phyloP scores from a whole-genome alignment of 768 basidiomycete genomes.

The Russula sp. region DNA sequence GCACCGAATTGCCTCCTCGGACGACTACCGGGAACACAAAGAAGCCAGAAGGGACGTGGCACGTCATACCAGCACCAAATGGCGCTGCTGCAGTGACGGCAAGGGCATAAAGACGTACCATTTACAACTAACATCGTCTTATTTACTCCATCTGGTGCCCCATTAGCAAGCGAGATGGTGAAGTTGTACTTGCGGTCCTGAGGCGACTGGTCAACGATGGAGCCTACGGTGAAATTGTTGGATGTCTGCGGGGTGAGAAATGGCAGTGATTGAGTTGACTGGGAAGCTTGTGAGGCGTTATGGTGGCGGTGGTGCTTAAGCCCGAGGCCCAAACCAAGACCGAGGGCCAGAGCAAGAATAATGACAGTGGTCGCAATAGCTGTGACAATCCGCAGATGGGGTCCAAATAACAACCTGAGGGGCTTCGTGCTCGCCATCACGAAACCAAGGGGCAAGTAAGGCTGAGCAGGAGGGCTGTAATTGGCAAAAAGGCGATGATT shows the following conservation, averaged over 20 bases:
- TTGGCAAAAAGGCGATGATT: not conserved
- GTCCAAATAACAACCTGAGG: not conserved
- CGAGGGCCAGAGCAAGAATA: slow-evolving; percentile 32
- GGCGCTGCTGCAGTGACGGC: not conserved
- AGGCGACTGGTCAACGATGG: slow-evolving; percentile 32
- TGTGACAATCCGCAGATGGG: not conserved
- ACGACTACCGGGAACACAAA: not conserved
- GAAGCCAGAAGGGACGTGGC: not conserved
- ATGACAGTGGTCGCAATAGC: slow-evolving; percentile 8
- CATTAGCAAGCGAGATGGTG: slow-evolving; percentile 40
- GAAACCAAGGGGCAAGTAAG: no score
- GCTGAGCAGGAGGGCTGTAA: not conserved
- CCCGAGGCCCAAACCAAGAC: slow-evolving; percentile 33
- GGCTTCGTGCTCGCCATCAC: slow-evolving; percentile 1
- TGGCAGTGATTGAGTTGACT: slow-evolving; percentile 12
- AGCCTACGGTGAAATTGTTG: slow-evolving; percentile 27
- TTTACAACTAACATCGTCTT: slow-evolving; percentile 50
- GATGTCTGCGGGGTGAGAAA: slow-evolving; percentile 7
- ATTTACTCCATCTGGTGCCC: slow-evolving; percentile 44
- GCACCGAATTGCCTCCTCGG: no score
- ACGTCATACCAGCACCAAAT: not conserved
- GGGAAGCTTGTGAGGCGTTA: not conserved
- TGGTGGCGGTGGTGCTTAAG: slow-evolving; percentile 22
- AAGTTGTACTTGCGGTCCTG: slow-evolving; percentile 46
- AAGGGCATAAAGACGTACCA: slow-evolving; percentile 33